phyloP scores from a whole-genome alignment of 192 early-diverging fungal species.

The Rhizophagus sp. region DNA sequence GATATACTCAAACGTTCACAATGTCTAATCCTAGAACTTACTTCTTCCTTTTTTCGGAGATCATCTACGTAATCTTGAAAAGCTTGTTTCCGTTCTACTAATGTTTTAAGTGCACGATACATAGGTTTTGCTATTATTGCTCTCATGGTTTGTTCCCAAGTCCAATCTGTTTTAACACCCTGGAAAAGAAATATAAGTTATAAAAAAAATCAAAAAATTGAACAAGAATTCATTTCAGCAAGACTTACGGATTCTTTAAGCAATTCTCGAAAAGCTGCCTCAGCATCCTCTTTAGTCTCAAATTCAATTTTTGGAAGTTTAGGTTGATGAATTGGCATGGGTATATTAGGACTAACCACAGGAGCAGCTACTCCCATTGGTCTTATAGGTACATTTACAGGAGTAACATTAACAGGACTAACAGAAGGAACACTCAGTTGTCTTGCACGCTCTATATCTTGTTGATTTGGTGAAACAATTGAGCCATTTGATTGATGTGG shows the following conservation, averaged over 20 bases:
- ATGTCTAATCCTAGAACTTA: conserved; percentile 32
- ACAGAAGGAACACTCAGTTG: conserved; percentile 24
- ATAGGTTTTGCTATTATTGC: conserved; percentile 79
- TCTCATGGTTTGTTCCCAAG: conserved; percentile 92
- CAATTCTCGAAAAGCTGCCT: conserved; percentile 73
- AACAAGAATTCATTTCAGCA: not conserved
- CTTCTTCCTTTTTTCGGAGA: conserved; percentile 57
- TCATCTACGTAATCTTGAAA: conserved; percentile 75
- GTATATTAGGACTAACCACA: conserved; percentile 7
- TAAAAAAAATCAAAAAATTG: not conserved
- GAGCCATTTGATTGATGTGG: conserved; percentile 22
- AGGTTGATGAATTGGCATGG: conserved; percentile 12
- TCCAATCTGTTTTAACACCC: conserved; percentile 81
- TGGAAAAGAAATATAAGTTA: conserved; percentile 30
- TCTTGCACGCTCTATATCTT: conserved; percentile 27
- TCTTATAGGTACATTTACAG: conserved; percentile 26
- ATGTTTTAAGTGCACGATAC: conserved; percentile 81
- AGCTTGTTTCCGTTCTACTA: conserved; percentile 78
- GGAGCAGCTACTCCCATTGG: conserved; percentile 27
- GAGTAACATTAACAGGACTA: conserved; percentile 25
- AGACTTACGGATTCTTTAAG: conserved; percentile 65
- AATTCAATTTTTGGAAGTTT: conserved; percentile 52
- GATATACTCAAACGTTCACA: conserved; percentile 5
- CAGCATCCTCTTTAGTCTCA: conserved; percentile 77
- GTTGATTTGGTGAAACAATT: conserved; percentile 33